Percentiles rank a stretch among this genome's conserved stretches.
phyloP scores from a whole-genome alignment of 2,329 filamentous ascomycete genomes.

The Cladosporium sp. region DNA sequence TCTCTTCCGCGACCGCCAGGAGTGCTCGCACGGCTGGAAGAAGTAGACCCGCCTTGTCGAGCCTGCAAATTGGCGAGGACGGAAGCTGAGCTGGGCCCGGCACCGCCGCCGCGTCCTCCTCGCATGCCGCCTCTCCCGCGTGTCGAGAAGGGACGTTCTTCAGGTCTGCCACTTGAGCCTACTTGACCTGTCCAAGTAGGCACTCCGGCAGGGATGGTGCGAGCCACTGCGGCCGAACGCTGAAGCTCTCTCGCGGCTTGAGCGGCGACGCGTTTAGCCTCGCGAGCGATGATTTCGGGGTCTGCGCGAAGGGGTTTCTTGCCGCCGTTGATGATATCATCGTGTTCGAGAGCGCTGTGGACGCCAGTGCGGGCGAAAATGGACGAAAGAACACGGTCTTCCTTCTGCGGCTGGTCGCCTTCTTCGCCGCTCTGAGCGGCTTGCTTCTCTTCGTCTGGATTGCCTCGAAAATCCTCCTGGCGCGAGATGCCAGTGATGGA shows the following conservation, averaged over 20 bases:
- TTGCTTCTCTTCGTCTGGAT: slow-evolving; percentile 22
- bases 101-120: slow-evolving; percentile 33
- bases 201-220: slow-evolving; percentile 70
- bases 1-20: slow-evolving; percentile 7
- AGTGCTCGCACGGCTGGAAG: slow-evolving; percentile 25
- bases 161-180: slow-evolving; percentile 70
- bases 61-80: slow-evolving; percentile 42
- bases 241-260: slow-evolving; percentile 73
- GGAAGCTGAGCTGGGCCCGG: slow-evolving; percentile 36
- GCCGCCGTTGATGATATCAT: slow-evolving; percentile 78
- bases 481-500: slow-evolving; percentile 34
- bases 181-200: slow-evolving; percentile 91
- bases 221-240: slow-evolving; percentile 67
- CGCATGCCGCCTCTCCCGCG: slow-evolving; percentile 35
- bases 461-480: slow-evolving; percentile 39
- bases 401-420: slow-evolving; percentile 36
- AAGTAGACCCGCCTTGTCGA: slow-evolving; percentile 35
- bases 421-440: slow-evolving; percentile 18
- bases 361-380: slow-evolving; percentile 84
- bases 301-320: slow-evolving; percentile 65
- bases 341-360: slow-evolving; percentile 89
- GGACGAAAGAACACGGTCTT: slow-evolving; percentile 78
- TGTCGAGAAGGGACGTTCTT: slow-evolving; percentile 46
- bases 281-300: slow-evolving; percentile 70
- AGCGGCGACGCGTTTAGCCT: slow-evolving; percentile 75